phyloP scores from a whole-genome alignment of 2,329 filamentous ascomycete species.

The Talaromyces atroroseus region DNA sequence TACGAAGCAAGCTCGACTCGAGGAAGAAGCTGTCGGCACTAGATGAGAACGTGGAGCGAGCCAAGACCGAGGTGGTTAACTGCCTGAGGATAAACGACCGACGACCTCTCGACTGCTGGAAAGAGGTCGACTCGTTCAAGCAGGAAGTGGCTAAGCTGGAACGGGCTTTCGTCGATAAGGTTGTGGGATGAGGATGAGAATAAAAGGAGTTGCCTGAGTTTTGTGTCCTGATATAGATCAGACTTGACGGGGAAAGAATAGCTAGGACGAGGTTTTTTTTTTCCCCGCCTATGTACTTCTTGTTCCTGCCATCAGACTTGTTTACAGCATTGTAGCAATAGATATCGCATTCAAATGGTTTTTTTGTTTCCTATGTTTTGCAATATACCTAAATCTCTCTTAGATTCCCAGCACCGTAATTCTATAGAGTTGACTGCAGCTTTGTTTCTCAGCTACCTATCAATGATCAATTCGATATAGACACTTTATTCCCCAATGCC shows the following conservation, averaged over 20 bases:
- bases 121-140: constrained; percentile 88
- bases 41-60: constrained; percentile 66
- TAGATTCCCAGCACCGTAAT: too few species aligned
- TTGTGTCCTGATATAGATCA: constrained; percentile 2
- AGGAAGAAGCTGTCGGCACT: constrained; percentile 57
- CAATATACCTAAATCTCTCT: too few species aligned
- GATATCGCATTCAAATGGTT: constrained; percentile 3
- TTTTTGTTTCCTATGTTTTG: not conserved
- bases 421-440: too few species aligned
- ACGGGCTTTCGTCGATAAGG: constrained; percentile 79
- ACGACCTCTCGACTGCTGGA: constrained; percentile 87
- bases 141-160: constrained; percentile 80
- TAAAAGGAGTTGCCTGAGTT: not conserved
- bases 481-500: too few species aligned
- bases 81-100: constrained; percentile 82
- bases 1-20: constrained; percentile 55
- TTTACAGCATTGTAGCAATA: constrained; percentile 14
- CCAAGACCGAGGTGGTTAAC: constrained; percentile 68
- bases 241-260: not conserved
- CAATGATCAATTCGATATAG: too few species aligned
- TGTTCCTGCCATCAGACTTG: not conserved
- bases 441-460: too few species aligned
- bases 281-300: too few species aligned
- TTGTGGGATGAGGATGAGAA: constrained; percentile 40
- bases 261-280: not conserved